phyloP scores from a whole-genome alignment of 306 rosid genomes.

The Castanopsis chinensis region DNA sequence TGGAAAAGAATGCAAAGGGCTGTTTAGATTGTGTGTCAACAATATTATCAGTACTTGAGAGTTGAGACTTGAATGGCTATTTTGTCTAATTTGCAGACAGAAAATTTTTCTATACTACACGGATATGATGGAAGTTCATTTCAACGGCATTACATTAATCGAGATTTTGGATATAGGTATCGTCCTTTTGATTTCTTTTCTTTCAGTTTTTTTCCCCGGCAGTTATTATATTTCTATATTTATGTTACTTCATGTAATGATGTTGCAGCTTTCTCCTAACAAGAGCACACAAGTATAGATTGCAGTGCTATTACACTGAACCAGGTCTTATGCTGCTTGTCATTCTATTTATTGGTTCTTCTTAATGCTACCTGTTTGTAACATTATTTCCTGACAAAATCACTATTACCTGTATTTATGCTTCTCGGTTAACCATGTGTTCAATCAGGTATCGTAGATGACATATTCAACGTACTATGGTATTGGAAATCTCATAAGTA shows the following conservation, averaged over 20 bases:
- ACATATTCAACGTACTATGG: conserved; percentile 49
- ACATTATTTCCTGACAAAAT: conserved; percentile 1
- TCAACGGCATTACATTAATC: conserved; percentile 57
- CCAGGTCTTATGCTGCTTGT: conserved; percentile 51
- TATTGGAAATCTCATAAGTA: conserved; percentile 66
- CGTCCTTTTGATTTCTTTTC: conserved; percentile 13
- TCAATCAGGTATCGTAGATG: conserved; percentile 58
- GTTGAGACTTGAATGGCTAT: conserved; percentile 20
- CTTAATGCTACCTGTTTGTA: neutral
- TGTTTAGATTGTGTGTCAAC: neutral
- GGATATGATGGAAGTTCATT: conserved; percentile 64
- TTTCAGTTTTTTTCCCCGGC: neutral
- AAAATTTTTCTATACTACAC: conserved; percentile 55
- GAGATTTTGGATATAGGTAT: conserved; percentile 50
- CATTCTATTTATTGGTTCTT: conserved; percentile 17
- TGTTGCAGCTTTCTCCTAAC: conserved; percentile 67
- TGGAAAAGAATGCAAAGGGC: neutral
- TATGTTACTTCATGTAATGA: conserved; percentile 14
- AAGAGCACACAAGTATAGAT: conserved; percentile 71
- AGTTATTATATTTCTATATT: conserved; percentile 11
- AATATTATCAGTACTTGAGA: neutral
- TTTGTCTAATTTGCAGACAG: conserved; percentile 45
- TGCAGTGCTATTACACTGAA: conserved; percentile 85
- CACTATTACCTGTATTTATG: neutral
- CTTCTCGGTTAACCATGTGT: conserved; percentile 11